Percentiles rank a stretch among this genome's conserved stretches.
Conservation (phyloP, 768 basidiomycete species). For the Porpolomopsis calyptriformis region DNA sequence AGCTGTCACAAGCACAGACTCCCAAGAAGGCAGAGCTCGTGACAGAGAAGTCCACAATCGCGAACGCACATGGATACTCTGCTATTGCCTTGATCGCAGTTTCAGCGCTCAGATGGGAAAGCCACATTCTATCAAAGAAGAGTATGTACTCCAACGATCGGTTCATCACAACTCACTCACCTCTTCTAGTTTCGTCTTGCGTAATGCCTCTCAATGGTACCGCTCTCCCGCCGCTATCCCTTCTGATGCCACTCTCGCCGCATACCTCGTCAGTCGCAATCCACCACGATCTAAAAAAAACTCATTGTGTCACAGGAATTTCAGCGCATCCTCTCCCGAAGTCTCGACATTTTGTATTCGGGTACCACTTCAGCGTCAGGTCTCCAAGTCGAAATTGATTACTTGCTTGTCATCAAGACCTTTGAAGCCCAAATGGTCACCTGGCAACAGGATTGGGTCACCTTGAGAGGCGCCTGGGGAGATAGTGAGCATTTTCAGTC, state of each 20-base stretch:
- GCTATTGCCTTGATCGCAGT: slow-evolving; percentile 79
- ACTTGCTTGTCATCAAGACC: slow-evolving; percentile 70
- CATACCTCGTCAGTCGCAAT: slow-evolving; percentile 55
- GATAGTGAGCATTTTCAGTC: slow-evolving; percentile 19
- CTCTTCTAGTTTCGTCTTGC: slow-evolving; percentile 66
- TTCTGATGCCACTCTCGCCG: slow-evolving; percentile 59
- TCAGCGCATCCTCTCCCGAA: slow-evolving; percentile 81
- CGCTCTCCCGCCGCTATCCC: slow-evolving; percentile 50
- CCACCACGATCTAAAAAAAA: neutral
- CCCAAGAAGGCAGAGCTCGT: slow-evolving; percentile 68
- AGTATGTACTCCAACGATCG: too few relatives aligned
- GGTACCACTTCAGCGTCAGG: slow-evolving; percentile 72
- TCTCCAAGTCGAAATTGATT: slow-evolving; percentile 75
- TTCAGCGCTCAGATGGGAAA: slow-evolving; percentile 95
- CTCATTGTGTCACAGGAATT: slow-evolving; percentile 42
- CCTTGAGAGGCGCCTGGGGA: slow-evolving; percentile 15
- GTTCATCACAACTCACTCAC: slow-evolving; percentile 13
- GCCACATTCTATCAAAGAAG: slow-evolving; percentile 85
- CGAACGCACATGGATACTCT: slow-evolving; percentile 89
- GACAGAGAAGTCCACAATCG: slow-evolving; percentile 87
- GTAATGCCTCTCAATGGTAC: slow-evolving; percentile 71
- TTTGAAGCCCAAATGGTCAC: slow-evolving; percentile 69
- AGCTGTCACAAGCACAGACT: slow-evolving; percentile 45
- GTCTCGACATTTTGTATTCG: slow-evolving; percentile 84
- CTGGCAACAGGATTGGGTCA: slow-evolving; percentile 49